Percentiles rank a stretch among this genome's conserved stretches.
phyloP scores from a whole-genome alignment of 2,329 filamentous ascomycete genomes.

The Diaporthe vexans region DNA sequence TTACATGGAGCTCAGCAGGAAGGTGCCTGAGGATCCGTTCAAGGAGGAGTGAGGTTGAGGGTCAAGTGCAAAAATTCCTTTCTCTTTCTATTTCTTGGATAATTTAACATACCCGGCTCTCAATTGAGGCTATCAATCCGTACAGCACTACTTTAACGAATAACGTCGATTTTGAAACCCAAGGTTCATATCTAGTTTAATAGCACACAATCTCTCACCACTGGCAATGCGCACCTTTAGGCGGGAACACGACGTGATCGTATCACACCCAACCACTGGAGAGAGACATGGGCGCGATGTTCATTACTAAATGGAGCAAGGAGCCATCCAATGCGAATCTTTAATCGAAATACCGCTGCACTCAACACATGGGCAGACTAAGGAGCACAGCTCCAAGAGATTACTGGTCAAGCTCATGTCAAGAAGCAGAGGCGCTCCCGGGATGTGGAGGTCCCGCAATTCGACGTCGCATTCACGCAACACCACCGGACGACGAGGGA shows the following conservation, averaged over 20 bases:
- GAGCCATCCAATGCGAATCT: background rate
- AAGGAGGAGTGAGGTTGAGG: constrained; percentile 7
- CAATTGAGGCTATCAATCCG: background rate
- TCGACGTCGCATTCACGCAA: constrained; percentile 21
- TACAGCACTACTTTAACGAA: background rate
- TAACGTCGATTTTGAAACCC: background rate
- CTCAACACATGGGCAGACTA: no score
- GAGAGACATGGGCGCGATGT: background rate
- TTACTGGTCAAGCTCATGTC: background rate
- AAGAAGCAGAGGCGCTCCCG: background rate
- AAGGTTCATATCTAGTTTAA: background rate
- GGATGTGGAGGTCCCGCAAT: constrained; percentile 27
- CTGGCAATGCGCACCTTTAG: rapidly evolving
- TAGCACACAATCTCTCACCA: constrained; percentile 1
- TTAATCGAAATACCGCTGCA: background rate
- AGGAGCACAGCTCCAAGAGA: background rate
- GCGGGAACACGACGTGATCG: background rate
- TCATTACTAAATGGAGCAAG: background rate
- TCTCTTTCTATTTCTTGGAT: background rate
- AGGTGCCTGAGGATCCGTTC: constrained; percentile 23
- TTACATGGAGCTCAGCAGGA: constrained; percentile 25
- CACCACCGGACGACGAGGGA: background rate
- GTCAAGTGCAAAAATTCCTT: background rate
- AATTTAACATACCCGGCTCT: constrained; percentile 15
- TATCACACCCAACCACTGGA: background rate